Base-by-base conservation (phyloP, 2,329 filamentous ascomycete genomes). In the Fusarium hainanense region DNA sequence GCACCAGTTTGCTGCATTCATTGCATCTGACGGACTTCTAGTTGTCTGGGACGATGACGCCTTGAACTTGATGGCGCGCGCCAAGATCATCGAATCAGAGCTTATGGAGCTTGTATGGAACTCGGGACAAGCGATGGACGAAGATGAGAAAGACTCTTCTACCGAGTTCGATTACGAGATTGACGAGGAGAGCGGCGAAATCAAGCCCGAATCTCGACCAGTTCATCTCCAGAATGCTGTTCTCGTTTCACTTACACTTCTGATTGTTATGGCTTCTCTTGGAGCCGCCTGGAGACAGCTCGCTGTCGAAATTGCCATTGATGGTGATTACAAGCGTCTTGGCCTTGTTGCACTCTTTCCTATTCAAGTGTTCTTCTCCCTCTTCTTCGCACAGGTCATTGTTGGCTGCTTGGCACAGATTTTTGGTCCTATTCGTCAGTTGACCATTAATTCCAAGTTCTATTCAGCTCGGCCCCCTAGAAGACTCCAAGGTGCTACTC, bases 31-130 rank as follows among this genome's bases (percentile, higher is more conserved):
- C 66, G 88, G 88, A 7, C 82, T 94, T 7, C 82, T 96, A 2
- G 83, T 95, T 3, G 92, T 95, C 2, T 96, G 93, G 93, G 92
- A 95, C 70, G 92, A 95, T 70, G 91, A 94, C 59, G 88, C 92
- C 1, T 83, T 90, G 58, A 89, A 93, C 74, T 82, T 95, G 11
- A 84, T 94, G 7, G 81, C 87, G 58, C 85, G 92, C 58, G 92
- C 91, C 46, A 89, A 90, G 75, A 85, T 85, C 34, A 93, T 95
- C 63, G 91, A 95, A 78, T 87, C 87, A 4, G 90, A 93, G 77
- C 83, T 95, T 44, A 93, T 94, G 89, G 88, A 92, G 73, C 83
- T 94, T 3, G 90, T 94, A 4, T 93, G 92, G 92, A 88, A 88
- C 77, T 85, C 85, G 5, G 85, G 85, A 2, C 82, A 83, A 4